phyloP scores from a whole-genome alignment of 2,329 filamentous ascomycete genomes.

The Fusarium praegraminearum region DNA sequence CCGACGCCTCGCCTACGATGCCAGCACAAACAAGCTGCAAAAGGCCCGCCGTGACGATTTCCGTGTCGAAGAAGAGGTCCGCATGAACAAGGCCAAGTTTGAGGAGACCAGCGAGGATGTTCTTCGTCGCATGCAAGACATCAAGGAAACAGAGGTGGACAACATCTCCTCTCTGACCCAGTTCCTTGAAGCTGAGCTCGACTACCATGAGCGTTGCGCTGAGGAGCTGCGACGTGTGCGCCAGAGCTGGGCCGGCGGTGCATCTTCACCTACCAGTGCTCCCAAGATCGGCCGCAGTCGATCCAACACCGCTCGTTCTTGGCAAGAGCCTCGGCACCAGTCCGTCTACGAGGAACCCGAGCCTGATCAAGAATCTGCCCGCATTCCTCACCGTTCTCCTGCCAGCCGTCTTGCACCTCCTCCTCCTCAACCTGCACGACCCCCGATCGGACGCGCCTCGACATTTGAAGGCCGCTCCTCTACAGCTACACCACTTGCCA shows the following conservation, averaged over 20 bases:
- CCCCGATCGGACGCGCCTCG: constrained; percentile 53
- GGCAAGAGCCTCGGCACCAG: constrained; percentile 54
- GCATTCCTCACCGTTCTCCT: constrained; percentile 60
- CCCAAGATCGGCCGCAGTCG: constrained; percentile 53
- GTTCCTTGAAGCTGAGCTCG: constrained; percentile 89
- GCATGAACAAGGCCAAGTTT: constrained; percentile 92
- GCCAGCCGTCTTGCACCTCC: constrained; percentile 51
- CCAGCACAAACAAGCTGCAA: constrained; percentile 88
- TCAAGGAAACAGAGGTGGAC: constrained; percentile 90
- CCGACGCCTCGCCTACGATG: constrained; percentile 89
- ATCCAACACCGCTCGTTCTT: constrained; percentile 63
- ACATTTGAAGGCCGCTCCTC: constrained; percentile 54
- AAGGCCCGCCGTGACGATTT: constrained; percentile 96
- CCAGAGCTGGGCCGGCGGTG: constrained; percentile 57
- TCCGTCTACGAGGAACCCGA: constrained; percentile 53
- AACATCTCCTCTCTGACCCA: constrained; percentile 81
- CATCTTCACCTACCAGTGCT: constrained; percentile 41
- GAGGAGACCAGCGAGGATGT: constrained; percentile 96
- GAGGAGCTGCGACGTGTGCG: constrained; percentile 77
- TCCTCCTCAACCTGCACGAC: constrained; percentile 53
- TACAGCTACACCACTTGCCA: constrained; percentile 44
- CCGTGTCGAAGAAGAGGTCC: constrained; percentile 90
- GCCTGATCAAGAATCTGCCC: constrained; percentile 50
- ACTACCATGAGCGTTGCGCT: constrained; percentile 90
- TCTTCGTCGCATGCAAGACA: constrained; percentile 91